phyloP scores from a whole-genome alignment of 164 flowering plant genomes.

The Magnolia changhungtana region DNA sequence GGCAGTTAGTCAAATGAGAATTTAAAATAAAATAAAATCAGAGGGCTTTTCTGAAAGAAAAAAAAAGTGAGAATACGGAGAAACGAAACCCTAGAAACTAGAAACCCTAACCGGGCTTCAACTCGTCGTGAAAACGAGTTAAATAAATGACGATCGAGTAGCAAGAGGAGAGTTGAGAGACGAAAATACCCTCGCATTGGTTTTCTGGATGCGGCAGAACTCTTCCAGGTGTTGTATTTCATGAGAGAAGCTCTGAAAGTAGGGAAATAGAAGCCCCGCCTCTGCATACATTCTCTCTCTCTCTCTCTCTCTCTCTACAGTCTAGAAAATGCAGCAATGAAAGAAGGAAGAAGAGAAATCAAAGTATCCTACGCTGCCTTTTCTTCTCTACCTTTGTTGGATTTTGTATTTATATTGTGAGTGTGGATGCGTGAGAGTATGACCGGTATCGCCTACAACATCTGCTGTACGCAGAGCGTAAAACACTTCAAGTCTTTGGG shows the following conservation, averaged over 20 bases:
- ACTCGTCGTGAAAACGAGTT: neutral
- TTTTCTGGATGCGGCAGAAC: neutral
- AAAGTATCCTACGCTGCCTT: neutral
- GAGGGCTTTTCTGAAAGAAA: neutral
- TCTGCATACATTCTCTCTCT: slow-evolving; percentile 29
- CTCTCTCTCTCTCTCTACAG: neutral
- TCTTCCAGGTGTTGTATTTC: slow-evolving; percentile 14
- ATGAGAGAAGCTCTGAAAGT: slow-evolving; percentile 23
- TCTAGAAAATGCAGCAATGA: neutral
- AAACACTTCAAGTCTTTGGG: too few relatives aligned
- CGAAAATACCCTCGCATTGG: slow-evolving; percentile 3
- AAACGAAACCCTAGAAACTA: neutral
- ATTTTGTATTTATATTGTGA: too few relatives aligned
- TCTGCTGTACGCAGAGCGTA: too few relatives aligned
- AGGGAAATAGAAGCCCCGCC: slow-evolving; percentile 21
- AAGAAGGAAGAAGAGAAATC: neutral
- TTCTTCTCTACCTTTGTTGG: neutral
- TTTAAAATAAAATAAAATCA: neutral
- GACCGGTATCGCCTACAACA: too few relatives aligned
- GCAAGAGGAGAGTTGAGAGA: neutral
- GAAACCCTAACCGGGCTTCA: neutral
- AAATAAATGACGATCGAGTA: neutral
- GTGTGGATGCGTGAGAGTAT: too few relatives aligned
- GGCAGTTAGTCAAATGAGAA: neutral
- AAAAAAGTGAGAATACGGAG: neutral